Evolutionary conservation across 768 basidiomycete species (phyloP), one percentile per base, ranked within the genome.

Genomic region (Mycena amicta): DNA sequence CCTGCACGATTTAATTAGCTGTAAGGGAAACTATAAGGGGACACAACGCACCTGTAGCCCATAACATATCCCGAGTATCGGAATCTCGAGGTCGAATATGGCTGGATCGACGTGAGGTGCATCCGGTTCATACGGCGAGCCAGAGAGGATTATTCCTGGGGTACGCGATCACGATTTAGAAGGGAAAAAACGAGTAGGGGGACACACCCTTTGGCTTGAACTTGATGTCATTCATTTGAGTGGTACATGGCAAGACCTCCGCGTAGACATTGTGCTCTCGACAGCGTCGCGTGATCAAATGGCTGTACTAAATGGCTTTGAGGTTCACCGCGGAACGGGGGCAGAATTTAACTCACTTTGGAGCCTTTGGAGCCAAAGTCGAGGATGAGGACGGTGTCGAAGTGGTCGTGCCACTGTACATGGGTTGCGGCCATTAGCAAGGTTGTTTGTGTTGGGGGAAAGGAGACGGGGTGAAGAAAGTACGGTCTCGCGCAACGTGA

Each of bases 281-380:
- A 83, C 96, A 98, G 86, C 97, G 83, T 70, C 97, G 80, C 5
- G 95, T 97, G 73, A 98, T 98, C 62, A 99, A 79, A 80, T 98
- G 97, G 64, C 95, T 95, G 74, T 96, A 96, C 94, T 96, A 41
- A 66, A 56, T 39, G 31, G 58, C 62, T 37, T 52, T 59, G 60
- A 57, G 50, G 46, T n/a, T 28, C 2, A 52, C 27, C 28, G 29
- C 3, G 18, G n/a, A 13, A 33, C 2, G n/a, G 25, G 18, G 6
- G 30, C n/a, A n/a, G n/a, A n/a, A n/a, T n/a, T n/a, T n/a, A n/a
- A n/a, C 77, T 63, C 66, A 96, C 95, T 83, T 94, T 95, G 11
- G n/a, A n/a, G n/a, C n/a, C n/a, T 83, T 94, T 95, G 12, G 95
- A 97, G 53, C 96, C 96, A 74, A 98, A 98, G 74, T 98, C 96